phyloP scores from a whole-genome alignment of 192 early-diverging fungal genomes.

The Chytriomyces sp. region DNA sequence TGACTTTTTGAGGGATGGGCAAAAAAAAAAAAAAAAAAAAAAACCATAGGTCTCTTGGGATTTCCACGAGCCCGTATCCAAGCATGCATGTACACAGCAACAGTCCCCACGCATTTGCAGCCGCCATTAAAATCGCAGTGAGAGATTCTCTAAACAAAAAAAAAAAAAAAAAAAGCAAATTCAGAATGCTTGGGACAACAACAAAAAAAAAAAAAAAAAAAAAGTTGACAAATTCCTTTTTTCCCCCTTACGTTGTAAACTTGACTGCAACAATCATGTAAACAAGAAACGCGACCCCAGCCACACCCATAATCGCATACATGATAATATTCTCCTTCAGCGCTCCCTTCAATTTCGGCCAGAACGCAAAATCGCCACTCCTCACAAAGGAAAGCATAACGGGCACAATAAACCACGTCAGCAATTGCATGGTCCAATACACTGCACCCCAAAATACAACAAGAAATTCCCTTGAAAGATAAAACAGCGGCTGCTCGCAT shows the following conservation, averaged over 20 bases:
- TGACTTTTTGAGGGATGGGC: background rate
- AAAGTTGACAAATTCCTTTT: background rate
- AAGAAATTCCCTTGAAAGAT: conserved; percentile 73
- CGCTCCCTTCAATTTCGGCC: conserved; percentile 71
- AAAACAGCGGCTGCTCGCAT: conserved; percentile 79
- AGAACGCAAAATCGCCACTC: conserved; percentile 81
- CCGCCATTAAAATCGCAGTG: conserved; percentile 84
- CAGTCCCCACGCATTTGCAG: conserved; percentile 93
- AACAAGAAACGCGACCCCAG: conserved; percentile 74
- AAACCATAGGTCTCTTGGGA: conserved; percentile 85
- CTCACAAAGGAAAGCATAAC: conserved; percentile 52
- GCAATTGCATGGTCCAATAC: conserved; percentile 89
- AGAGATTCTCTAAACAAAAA: conserved; percentile 60
- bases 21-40: background rate
- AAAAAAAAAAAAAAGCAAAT: background rate
- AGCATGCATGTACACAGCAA: conserved; percentile 86
- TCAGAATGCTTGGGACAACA: background rate
- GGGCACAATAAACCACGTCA: conserved; percentile 74
- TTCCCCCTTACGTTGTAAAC: conserved; percentile 32
- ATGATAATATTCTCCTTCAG: conserved; percentile 83
- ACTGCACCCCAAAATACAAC: conserved; percentile 78
- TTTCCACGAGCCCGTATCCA: conserved; percentile 90
- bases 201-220: conserved; percentile 11
- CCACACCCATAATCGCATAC: conserved; percentile 71
- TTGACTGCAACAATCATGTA: conserved; percentile 65